These are phyloP conservation scores for Penicillium sp. DNA, from an alignment of 2,329 filamentous ascomycete genomes.

Conservation along the genomic window DNA sequence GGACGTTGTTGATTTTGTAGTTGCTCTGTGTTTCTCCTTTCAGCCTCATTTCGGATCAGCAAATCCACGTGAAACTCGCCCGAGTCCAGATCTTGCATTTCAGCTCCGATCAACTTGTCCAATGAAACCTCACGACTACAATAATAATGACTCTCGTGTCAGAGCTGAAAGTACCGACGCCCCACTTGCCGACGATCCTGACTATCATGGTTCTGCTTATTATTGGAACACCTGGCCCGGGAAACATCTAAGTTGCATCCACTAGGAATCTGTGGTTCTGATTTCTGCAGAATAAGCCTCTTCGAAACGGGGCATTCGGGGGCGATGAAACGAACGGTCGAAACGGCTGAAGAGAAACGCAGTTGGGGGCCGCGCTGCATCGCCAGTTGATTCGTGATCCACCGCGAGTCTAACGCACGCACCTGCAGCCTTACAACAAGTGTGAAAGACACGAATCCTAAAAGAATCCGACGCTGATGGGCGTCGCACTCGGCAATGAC, in stretches of 20 bases:
- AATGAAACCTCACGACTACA: not conserved
- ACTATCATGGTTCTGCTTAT: not conserved
- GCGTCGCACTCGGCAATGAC: conserved; percentile 3
- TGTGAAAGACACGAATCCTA: not conserved
- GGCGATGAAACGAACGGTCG: not conserved
- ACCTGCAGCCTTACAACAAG: conserved; percentile 22
- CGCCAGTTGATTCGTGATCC: conserved; percentile 11
- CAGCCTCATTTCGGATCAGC: no score
- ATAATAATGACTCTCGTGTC: conserved; percentile 5
- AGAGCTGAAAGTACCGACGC: conserved; percentile 12
- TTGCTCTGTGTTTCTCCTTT: no score
- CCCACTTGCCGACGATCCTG: not conserved
- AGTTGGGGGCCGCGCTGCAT: conserved; percentile 8
- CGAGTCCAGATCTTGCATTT: not conserved
- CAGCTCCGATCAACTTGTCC: not conserved
- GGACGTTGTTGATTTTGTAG: no score
- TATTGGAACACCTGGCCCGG: conserved; percentile 8
- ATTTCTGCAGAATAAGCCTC: conserved; percentile 3
- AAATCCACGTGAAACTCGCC: no score
- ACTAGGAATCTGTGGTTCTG: conserved; percentile 2
- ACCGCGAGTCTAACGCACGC: conserved; percentile 15
- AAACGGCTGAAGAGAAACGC: not conserved
- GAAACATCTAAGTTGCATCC: conserved; percentile 3
- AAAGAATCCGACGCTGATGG: conserved; percentile 6
- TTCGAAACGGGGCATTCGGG: not conserved